These are phyloP conservation scores for Blastocystis hominis DNA, from an alignment of 352 stramenopile species.

Conservation along the genomic window DNA sequence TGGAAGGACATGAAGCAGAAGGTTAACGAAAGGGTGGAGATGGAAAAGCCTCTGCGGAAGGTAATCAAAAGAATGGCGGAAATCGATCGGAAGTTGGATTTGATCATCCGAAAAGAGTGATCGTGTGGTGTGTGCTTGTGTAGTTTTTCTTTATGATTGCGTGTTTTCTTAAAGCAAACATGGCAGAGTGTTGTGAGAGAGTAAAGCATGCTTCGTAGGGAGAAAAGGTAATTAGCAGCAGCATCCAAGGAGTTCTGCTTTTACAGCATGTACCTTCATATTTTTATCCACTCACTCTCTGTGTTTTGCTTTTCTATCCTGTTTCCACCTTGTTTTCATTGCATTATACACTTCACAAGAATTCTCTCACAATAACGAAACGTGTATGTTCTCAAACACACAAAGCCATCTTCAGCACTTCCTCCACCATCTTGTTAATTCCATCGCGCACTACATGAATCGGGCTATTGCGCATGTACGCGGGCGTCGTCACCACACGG, in stretches of 20 bases:
- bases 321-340: too few species aligned
- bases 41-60: neutral
- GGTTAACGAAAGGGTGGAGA: neutral
- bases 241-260: too few species aligned
- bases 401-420: constrained; percentile 43
- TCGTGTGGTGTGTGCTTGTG: neutral
- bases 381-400: constrained; percentile 14
- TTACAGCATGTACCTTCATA: too few species aligned
- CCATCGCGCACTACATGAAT: constrained; percentile 60
- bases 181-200: too few species aligned
- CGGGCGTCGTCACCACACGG: constrained; percentile 61
- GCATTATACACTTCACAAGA: too few species aligned
- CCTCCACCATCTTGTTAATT: constrained; percentile 61
- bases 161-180: too few species aligned
- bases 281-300: too few species aligned
- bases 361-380: too few species aligned
- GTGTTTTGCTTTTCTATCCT: too few species aligned
- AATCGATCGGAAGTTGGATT: neutral
- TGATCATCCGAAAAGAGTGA: neutral
- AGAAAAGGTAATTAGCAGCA: too few species aligned
- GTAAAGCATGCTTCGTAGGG: too few species aligned
- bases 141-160: neutral
- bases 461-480: constrained; percentile 62
- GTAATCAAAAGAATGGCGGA: constrained; percentile 10
- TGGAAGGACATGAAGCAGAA: neutral